A percentile compares a stretch with the other conserved stretches of the same genome.
phyloP scores from a whole-genome alignment of 1,284 basidiomycete species.

The Microstroma glucosiphilum region DNA sequence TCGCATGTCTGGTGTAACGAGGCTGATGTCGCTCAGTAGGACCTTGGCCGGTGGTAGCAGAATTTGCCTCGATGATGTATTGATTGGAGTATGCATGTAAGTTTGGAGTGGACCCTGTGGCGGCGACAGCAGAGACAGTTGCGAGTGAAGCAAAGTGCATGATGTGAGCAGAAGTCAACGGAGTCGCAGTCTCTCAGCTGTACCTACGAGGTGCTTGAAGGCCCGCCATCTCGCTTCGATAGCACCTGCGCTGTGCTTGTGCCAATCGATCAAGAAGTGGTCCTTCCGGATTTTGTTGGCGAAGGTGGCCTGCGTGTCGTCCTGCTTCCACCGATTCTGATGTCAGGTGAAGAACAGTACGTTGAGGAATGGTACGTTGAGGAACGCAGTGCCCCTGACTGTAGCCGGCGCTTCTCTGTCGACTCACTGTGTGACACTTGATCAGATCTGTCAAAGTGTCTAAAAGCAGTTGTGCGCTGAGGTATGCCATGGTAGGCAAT shows the following conservation, averaged over 20 bases:
- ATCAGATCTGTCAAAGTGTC: constrained; percentile 64
- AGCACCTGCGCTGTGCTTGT: constrained; percentile 21
- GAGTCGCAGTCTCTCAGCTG: background rate
- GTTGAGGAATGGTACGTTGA: too few species aligned
- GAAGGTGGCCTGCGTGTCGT: constrained; percentile 14
- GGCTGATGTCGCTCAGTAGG: too few species aligned
- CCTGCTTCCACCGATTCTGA: constrained; percentile 51
- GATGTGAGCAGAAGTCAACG: background rate
- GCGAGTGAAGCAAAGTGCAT: background rate
- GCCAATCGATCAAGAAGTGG: constrained; percentile 25
- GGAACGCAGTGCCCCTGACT: too few species aligned
- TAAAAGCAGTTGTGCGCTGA: constrained; percentile 69
- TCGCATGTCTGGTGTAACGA: too few species aligned
- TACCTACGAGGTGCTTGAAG: constrained; percentile 26
- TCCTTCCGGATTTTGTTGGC: constrained; percentile 34
- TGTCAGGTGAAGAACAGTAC: constrained; percentile 27
- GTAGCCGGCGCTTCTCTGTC: too few species aligned
- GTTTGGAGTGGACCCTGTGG: background rate
- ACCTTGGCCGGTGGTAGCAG: background rate
- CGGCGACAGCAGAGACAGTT: background rate
- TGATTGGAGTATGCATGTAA: background rate
- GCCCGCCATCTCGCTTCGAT: constrained; percentile 32
- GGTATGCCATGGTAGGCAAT: constrained; percentile 60
- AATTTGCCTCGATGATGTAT: background rate
- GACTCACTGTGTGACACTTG: constrained; percentile 5